Percentiles rank a stretch among this genome's conserved stretches.
Evolutionary conservation across 2,329 filamentous ascomycete genomes (phyloP).

Genomic region (Bipolaris sorokiniana): DNA sequence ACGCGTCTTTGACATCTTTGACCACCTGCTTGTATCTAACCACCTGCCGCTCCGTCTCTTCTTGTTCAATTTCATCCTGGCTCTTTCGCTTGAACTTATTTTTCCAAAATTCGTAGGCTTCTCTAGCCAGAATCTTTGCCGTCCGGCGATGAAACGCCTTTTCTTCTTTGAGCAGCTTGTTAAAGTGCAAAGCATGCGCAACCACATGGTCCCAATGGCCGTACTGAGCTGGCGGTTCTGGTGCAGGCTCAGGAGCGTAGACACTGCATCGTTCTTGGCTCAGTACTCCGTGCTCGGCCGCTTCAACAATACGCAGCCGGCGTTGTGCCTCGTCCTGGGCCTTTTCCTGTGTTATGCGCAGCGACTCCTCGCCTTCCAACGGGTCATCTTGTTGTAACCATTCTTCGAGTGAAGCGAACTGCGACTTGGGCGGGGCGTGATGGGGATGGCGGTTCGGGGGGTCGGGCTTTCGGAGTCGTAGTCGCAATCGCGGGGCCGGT

Average conservation of each 20-base stretch:
- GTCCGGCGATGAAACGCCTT: slow-evolving; percentile 75
- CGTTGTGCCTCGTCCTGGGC: slow-evolving; percentile 67
- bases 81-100: slow-evolving; percentile 62
- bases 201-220: slow-evolving; percentile 86
- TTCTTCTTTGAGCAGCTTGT: slow-evolving; percentile 79
- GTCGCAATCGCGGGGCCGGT: slow-evolving; percentile 49
- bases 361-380: slow-evolving; percentile 52
- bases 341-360: slow-evolving; percentile 41
- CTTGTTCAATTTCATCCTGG: slow-evolving; percentile 78
- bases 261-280: slow-evolving; percentile 72
- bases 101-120: slow-evolving; percentile 77
- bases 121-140: slow-evolving; percentile 80
- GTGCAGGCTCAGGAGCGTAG: slow-evolving; percentile 73
- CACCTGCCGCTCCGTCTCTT: slow-evolving; percentile 72
- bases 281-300: slow-evolving; percentile 76
- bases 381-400: slow-evolving; percentile 65
- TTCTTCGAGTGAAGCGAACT: slow-evolving; percentile 64
- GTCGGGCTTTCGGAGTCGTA: slow-evolving; percentile 60
- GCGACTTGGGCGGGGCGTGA: slow-evolving; percentile 55
- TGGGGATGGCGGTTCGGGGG: slow-evolving; percentile 59
- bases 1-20: slow-evolving; percentile 66
- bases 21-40: slow-evolving; percentile 74
- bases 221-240: slow-evolving; percentile 77
- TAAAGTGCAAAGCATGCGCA: slow-evolving; percentile 79
- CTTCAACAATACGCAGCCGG: slow-evolving; percentile 73